Evolutionary conservation across 2,329 filamentous ascomycete species (phyloP).

Genomic region (Beauveria australis): DNA sequence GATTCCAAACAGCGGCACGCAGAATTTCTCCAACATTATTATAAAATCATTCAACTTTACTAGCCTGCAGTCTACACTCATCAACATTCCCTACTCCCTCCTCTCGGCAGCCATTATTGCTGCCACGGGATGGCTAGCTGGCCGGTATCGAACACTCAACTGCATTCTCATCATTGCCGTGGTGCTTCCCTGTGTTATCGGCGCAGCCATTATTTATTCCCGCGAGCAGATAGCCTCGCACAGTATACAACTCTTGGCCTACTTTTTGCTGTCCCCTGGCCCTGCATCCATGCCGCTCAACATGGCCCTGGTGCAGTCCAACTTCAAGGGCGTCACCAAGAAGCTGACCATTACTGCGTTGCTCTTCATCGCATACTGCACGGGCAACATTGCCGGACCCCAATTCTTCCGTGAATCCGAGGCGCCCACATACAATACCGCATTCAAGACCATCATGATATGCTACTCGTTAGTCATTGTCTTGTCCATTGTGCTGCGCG

Average conservation of each 20-base stretch:
- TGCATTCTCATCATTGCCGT: slow-evolving; percentile 43
- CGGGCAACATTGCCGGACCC: slow-evolving; percentile 48
- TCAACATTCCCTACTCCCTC: slow-evolving; percentile 52
- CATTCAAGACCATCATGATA: slow-evolving; percentile 47
- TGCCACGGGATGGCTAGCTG: slow-evolving; percentile 41
- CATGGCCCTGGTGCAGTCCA: slow-evolving; percentile 47
- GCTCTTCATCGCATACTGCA: slow-evolving; percentile 47
- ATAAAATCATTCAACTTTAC: slow-evolving; percentile 49
- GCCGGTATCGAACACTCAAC: slow-evolving; percentile 41
- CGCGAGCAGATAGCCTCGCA: slow-evolving; percentile 30
- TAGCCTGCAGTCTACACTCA: slow-evolving; percentile 43
- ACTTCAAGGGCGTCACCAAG: slow-evolving; percentile 50
- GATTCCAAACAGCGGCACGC: slow-evolving; percentile 55
- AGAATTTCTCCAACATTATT: slow-evolving; percentile 50
- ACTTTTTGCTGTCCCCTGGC: slow-evolving; percentile 48
- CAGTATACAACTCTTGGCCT: slow-evolving; percentile 44
- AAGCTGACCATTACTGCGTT: slow-evolving; percentile 51
- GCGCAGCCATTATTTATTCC: slow-evolving; percentile 44
- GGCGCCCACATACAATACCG: slow-evolving; percentile 43
- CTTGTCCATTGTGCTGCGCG: slow-evolving; percentile 34
- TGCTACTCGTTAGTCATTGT: slow-evolving; percentile 44
- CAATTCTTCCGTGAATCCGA: slow-evolving; percentile 44
- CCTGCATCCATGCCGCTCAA: slow-evolving; percentile 46
- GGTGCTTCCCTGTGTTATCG: slow-evolving; percentile 42
- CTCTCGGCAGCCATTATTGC: slow-evolving; percentile 40